A percentile compares a stretch with the other conserved stretches of the same genome.
phyloP scores from a whole-genome alignment of 176 grass and related monocot genomes.

The Ensete glaucum region DNA sequence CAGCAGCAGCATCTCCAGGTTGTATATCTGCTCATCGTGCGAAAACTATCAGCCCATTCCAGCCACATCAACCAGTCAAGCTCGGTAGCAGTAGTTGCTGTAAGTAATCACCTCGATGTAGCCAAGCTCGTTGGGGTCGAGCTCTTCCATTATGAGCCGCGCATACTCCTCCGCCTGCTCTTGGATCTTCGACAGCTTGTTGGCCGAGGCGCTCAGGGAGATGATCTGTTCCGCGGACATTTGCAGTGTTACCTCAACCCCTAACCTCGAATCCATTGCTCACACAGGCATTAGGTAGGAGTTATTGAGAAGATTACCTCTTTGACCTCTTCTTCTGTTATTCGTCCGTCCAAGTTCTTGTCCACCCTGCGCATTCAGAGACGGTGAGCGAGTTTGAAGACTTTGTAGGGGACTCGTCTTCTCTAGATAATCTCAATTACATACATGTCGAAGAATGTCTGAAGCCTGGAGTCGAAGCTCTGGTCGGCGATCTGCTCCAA shows the following conservation, averaged over 20 bases:
- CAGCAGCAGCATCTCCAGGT: conserved; percentile 67
- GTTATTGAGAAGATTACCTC: conserved; percentile 29
- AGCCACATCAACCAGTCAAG: no score
- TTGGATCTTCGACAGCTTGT: conserved; percentile 62
- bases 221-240: conserved; percentile 46
- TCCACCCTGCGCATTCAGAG: conserved; percentile 47
- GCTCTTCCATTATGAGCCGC: conserved; percentile 95
- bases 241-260: no score
- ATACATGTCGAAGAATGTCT: conserved; percentile 98
- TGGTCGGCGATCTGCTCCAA: conserved; percentile 92
- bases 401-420: neutral
- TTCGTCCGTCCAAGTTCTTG: conserved; percentile 84
- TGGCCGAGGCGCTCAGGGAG: conserved; percentile 61
- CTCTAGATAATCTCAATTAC: neutral
- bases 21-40: conserved; percentile 31
- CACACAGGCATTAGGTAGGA: no score
- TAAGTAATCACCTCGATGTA: conserved; percentile 59
- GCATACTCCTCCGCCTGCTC: conserved; percentile 81
- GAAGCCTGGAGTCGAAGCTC: conserved; percentile 87
- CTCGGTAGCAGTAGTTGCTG: no score
- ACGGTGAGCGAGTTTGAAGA: neutral
- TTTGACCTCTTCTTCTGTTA: conserved; percentile 75
- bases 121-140: conserved; percentile 63
- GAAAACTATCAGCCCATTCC: no score
- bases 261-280: no score